Percentiles rank a stretch among this genome's conserved stretches.
These are phyloP conservation scores for Marchantia polymorpha DNA, from an alignment of 225 moss, liverwort and hornwort genomes.

Conservation along the genomic window DNA sequence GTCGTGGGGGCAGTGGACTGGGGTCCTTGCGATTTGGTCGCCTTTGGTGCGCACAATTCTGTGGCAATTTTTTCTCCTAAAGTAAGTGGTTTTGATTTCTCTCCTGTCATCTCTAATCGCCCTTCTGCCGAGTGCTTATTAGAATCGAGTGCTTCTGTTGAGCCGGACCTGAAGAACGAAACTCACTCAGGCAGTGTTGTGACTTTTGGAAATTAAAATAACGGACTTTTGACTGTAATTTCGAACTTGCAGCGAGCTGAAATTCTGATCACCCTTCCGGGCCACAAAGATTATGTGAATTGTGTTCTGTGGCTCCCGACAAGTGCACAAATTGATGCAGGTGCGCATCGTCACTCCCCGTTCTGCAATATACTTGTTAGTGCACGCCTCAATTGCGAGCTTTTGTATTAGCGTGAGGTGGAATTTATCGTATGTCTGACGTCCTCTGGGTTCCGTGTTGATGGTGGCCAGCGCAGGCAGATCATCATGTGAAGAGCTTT, in stretches of 20 bases:
- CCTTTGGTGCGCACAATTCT: conserved; percentile 80
- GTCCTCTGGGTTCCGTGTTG: conserved; percentile 31
- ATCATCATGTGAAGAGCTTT: conserved; percentile 45
- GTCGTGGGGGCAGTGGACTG: conserved; percentile 72
- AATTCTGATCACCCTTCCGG: conserved; percentile 78
- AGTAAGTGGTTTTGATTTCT: conserved; percentile 24
- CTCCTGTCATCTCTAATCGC: neutral
- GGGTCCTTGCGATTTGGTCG: conserved; percentile 82
- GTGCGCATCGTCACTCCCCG: conserved; percentile 27
- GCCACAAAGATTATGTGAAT: conserved; percentile 79
- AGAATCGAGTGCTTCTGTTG: neutral
- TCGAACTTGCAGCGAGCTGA: conserved; percentile 56
- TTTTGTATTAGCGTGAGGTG: neutral
- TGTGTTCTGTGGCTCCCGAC: conserved; percentile 83
- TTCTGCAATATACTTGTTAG: neutral
- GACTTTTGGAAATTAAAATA: neutral
- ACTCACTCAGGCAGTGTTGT: neutral
- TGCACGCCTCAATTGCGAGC: no score
- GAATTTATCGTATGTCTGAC: neutral
- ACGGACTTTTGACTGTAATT: neutral
- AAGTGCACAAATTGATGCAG: conserved; percentile 40
- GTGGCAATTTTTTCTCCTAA: conserved; percentile 76
- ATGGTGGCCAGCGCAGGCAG: conserved; percentile 34
- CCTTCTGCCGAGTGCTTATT: neutral
- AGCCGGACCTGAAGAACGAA: neutral